Evolutionary conservation across 169 alveolate species (phyloP), one percentile per base, ranked within the genome.

Genomic region (Eimeria mitis): DNA sequence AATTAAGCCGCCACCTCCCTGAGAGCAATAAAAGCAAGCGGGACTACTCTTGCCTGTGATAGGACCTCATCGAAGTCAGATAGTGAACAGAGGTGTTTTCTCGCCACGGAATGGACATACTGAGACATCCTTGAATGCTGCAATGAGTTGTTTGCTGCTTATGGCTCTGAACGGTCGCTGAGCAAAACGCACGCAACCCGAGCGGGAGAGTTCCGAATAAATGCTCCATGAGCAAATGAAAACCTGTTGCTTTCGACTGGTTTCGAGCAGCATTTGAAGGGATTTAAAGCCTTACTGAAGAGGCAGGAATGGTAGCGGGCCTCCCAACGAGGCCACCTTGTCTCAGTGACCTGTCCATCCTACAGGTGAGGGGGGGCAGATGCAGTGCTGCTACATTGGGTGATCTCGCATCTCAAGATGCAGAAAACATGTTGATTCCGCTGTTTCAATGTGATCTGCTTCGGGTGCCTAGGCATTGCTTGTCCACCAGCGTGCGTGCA

Each of bases 111-210:
- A 37, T 28, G 16, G 79, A 56, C 91, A 4, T 65, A 87, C 94
- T n/a, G 94, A 87, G 34, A 65, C 83, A 44, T 87, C 94, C 63
- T 87, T 87, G 94, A 87, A 87, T 5, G 94, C 94, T 11, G 94
- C 83, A 65, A 63, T 87, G 42, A 87, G 94, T 44, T 87, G 83
- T 37, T 61, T 28, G 61, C 63, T 42, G 68, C 94, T 63, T 13
- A 87, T n/a, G 56, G 89, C 47, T 63, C 63, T 61, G 94, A 52
- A 28, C 40, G 68, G 94, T 65, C 91, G 40, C 91, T 56, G 91
- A 56, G 68, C 25, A 42, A 84, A 84, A 37, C 91, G 21, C 91
- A 84, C 76, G 90, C 56, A 78, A 37, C 68, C 88, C 47, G 68
- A 78, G n/a, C 28, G 49, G n/a, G 44, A 47, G 31, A 0, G 42